These are phyloP conservation scores for Phytomonas serpens DNA, from an alignment of 208 protist genomes.

Conservation along the genomic window DNA sequence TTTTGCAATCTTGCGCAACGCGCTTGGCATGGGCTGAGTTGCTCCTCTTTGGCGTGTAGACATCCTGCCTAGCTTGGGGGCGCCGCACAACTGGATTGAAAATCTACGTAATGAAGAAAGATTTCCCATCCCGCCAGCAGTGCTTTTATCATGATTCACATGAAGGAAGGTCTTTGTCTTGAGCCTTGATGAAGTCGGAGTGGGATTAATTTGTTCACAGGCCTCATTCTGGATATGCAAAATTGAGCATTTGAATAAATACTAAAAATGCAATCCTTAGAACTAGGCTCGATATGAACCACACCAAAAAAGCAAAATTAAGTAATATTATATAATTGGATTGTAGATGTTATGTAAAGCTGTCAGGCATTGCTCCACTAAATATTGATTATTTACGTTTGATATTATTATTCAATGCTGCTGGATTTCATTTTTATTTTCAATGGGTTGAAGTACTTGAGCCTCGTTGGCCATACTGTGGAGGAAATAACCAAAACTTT, in stretches of 20 bases:
- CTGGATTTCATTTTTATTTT: not conserved
- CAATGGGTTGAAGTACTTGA: not conserved
- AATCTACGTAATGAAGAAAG: too few relatives aligned
- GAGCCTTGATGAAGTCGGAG: too few relatives aligned
- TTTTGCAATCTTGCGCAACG: too few relatives aligned
- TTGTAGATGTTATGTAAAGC: not conserved
- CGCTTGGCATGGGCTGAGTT: too few relatives aligned
- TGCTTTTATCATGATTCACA: too few relatives aligned
- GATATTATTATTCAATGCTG: not conserved
- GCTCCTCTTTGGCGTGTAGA: too few relatives aligned
- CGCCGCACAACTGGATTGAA: too few relatives aligned
- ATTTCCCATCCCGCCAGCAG: too few relatives aligned
- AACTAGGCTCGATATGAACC: not conserved
- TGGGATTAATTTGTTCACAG: too few relatives aligned
- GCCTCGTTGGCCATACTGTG: not conserved
- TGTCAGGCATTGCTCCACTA: not conserved
- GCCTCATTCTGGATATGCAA: not conserved
- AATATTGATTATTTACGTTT: constrained; percentile 5
- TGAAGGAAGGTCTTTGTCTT: too few relatives aligned
- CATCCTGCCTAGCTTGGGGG: too few relatives aligned
- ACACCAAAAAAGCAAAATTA: not conserved
- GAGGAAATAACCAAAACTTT: not conserved
- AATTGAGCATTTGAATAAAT: not conserved
- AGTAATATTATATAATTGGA: not conserved
- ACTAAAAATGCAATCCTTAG: not conserved